Evolutionary conservation across 2,329 filamentous ascomycete genomes (phyloP).

Genomic region (Exophiala mesophila): DNA sequence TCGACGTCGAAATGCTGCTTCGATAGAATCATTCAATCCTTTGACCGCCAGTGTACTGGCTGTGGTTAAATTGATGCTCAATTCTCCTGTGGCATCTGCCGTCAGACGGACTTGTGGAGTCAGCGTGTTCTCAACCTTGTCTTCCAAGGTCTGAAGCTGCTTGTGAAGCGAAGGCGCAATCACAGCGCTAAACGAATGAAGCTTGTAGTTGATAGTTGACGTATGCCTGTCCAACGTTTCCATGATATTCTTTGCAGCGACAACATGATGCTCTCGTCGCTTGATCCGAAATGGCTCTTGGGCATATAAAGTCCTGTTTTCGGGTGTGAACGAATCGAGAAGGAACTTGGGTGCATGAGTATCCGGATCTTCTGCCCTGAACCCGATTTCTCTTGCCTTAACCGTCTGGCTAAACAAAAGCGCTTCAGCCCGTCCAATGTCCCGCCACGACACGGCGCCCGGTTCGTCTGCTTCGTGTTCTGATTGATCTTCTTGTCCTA

Average conservation of each 20-base stretch:
- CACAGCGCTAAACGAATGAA: conserved; percentile 33
- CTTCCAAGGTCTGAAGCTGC: conserved; percentile 42
- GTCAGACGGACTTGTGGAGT: conserved; percentile 60
- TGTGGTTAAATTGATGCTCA: conserved; percentile 69
- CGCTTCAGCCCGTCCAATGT: conserved; percentile 72
- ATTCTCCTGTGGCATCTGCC: conserved; percentile 73
- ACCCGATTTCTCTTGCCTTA: conserved; percentile 75
- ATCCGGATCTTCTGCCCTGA: conserved; percentile 50
- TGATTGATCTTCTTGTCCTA: conserved; percentile 1
- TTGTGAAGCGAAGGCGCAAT: conserved; percentile 42
- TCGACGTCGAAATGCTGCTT: conserved; percentile 63
- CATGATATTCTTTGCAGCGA: conserved; percentile 50
- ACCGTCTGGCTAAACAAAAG: conserved; percentile 80
- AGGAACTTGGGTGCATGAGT: conserved; percentile 31
- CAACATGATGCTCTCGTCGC: conserved; percentile 48
- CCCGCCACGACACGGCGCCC: conserved; percentile 49
- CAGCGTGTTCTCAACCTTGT: conserved; percentile 45
- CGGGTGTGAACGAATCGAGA: conserved; percentile 29
- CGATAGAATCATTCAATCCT: conserved; percentile 70
- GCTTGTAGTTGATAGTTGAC: conserved; percentile 43
- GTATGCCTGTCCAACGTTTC: conserved; percentile 39
- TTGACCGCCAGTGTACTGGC: conserved; percentile 76
- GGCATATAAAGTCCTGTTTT: conserved; percentile 34
- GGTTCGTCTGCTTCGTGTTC: conserved; percentile 18
- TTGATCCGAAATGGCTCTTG: conserved; percentile 30